A percentile compares a stretch with the other conserved stretches of the same genome.
These are phyloP conservation scores for Phylloporus rhodoxanthus DNA, from an alignment of 768 basidiomycete genomes.

Conservation along the genomic window DNA sequence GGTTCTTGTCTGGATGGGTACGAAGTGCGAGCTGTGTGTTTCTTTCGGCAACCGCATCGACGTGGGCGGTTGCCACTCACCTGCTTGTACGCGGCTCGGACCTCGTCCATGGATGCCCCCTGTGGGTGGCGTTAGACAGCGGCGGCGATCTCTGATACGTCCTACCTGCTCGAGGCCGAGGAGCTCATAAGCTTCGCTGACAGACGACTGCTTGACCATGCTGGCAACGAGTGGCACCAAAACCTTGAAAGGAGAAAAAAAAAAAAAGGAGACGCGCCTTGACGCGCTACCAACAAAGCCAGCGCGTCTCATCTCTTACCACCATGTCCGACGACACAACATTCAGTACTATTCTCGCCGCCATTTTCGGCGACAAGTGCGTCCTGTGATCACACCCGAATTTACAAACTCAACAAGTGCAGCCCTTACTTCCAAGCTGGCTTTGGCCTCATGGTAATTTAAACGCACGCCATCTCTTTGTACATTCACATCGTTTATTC, in stretches of 20 bases:
- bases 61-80: conserved; percentile 29
- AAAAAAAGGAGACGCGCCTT: conserved; percentile 22
- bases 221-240: conserved; percentile 6
- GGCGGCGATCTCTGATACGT: background rate
- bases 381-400: conserved; percentile 32
- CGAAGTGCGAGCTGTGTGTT: conserved; percentile 49
- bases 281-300: conserved; percentile 20
- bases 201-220: conserved; percentile 35
- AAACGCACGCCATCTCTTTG: background rate
- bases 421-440: conserved; percentile 98
- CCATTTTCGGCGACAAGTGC: conserved; percentile 61
- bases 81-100: conserved; percentile 67
- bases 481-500: conserved; percentile 1
- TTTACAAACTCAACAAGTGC: conserved; percentile 33
- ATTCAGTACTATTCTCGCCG: conserved; percentile 30
- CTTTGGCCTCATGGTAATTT: conserved; percentile 87
- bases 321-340: conserved; percentile 12
- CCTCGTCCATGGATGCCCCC: conserved; percentile 57
- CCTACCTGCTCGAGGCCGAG: conserved; percentile 54
- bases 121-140: conserved; percentile 24
- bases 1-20: conserved; percentile 77
- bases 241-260: conserved; percentile 1
- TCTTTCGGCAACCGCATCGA: background rate
- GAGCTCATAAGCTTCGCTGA: conserved; percentile 35
- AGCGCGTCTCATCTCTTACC: background rate